Percentiles rank a stretch among this genome's conserved stretches.
These are phyloP conservation scores for Jatropha podagrica DNA, from an alignment of 441 rosid species.

Conservation along the genomic window DNA sequence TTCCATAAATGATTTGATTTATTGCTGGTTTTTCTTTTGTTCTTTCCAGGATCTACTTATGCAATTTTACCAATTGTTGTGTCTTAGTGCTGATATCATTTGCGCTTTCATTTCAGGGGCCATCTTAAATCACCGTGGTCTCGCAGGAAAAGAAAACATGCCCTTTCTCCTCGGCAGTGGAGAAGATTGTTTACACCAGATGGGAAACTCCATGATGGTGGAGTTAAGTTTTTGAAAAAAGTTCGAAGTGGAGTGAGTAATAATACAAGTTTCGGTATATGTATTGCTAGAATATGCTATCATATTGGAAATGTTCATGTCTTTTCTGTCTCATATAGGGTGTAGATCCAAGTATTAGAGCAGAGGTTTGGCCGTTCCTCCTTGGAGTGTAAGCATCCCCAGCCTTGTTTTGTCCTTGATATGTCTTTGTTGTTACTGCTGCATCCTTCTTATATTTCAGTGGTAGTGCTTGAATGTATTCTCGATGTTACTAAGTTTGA, in stretches of 20 bases:
- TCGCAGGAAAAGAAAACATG: constrained; percentile 73
- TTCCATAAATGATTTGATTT: background rate
- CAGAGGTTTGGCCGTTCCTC: constrained; percentile 96
- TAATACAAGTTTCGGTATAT: background rate
- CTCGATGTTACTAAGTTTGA: background rate
- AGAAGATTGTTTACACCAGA: constrained; percentile 61
- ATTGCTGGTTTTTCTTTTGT: background rate
- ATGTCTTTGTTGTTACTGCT: background rate
- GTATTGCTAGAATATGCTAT: background rate
- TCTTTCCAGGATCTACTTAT: background rate
- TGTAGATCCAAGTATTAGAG: constrained; percentile 81
- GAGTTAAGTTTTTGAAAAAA: constrained; percentile 78
- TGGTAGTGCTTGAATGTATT: background rate
- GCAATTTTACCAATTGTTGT: background rate
- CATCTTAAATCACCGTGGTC: constrained; percentile 90
- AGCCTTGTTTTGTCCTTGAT: background rate
- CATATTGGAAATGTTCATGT: background rate
- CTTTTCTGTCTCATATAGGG: constrained; percentile 44
- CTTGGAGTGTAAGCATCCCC: constrained; percentile 74
- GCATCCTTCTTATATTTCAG: background rate
- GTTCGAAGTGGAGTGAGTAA: constrained; percentile 73
- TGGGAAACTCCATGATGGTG: constrained; percentile 73
- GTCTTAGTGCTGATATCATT: background rate
- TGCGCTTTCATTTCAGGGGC: constrained; percentile 42
- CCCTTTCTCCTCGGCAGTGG: constrained; percentile 78